Base-by-base conservation (phyloP, 176 grass and related monocot genomes). In the Eragrostis curvula region DNA sequence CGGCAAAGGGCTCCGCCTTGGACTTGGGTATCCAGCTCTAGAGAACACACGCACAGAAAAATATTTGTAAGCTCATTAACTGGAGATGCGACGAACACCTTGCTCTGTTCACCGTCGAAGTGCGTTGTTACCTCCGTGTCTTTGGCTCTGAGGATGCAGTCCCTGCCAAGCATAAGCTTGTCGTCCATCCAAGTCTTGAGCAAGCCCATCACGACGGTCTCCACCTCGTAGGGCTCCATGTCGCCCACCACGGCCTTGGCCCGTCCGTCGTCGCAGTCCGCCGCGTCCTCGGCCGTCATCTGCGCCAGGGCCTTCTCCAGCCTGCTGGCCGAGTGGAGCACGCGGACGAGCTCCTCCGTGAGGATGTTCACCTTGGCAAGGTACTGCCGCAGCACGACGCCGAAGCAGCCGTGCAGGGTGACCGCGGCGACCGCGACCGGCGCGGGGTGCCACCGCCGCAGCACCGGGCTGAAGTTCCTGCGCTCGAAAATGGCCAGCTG, bases 21-120 rank as follows among this genome's bases (percentile, higher is more conserved):
- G 96, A 91, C 64, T 84, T 98, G 0, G 96, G 92, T 80, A 93
- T 90, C 96, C 93, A 98, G 73, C 93, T 98, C 96, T 98, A 47
- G 27, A 68, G 57, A 48, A 81, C 17, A 78, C 12, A 71, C 18
- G 21, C 46, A 45, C 0, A 1, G 4, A 24, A 65, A 16, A n/a
- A n/a, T n/a, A n/a, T n/a, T 66, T 8, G 18, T 66, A 16, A 52
- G 20, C 8, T 49, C 27, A 11, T 47, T 27, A 4, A 1, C 9
- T 5, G 7, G 52, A 39, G 6, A 39, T 21, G 29, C 3, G 39
- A 8, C 4, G 5, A 55, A 39, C 18, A 55, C 39, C 17, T 11
- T 13, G 16, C 9, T 73, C 48, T 7, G 9, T 1, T 45, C 43
- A 6, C 40, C 16, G 24, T 32, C 9, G 15, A 46, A 41, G 39